Conservation (phyloP, 2,329 filamentous ascomycete genomes). For the Colletotrichum echinochloae region DNA sequence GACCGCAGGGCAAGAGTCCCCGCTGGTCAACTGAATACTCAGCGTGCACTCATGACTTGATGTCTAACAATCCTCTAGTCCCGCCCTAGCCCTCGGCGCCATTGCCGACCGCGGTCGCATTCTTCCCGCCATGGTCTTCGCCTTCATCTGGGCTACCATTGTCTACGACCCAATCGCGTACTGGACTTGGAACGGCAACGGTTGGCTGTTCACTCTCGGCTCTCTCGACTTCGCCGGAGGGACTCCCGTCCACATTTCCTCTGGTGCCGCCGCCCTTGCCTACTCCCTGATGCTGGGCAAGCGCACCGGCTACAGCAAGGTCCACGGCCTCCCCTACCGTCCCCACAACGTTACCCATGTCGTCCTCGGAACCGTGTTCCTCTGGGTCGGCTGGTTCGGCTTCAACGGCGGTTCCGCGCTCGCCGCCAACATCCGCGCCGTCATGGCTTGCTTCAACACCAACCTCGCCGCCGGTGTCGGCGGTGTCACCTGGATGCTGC, state of each 20-base stretch:
- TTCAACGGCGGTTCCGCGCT: constrained; percentile 93
- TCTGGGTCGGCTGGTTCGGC: constrained; percentile 97
- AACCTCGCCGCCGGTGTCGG: constrained; percentile 87
- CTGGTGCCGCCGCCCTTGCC: constrained; percentile 77
- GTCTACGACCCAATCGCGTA: constrained; percentile 81
- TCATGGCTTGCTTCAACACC: constrained; percentile 91
- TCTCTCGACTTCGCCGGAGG: constrained; percentile 81
- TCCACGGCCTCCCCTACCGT: constrained; percentile 72
- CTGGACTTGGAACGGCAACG: constrained; percentile 82
- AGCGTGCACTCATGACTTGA: neutral
- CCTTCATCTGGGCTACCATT: constrained; percentile 78
- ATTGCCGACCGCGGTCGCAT: constrained; percentile 72
- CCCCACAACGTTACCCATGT: constrained; percentile 82
- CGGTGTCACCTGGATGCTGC: constrained; percentile 84
- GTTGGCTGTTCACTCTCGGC: constrained; percentile 77
- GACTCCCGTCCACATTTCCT: constrained; percentile 80
- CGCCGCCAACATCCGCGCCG: constrained; percentile 83
- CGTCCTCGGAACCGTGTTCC: constrained; percentile 77
- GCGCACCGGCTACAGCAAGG: constrained; percentile 71
- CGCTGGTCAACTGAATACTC: neutral
- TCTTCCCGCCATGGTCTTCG: constrained; percentile 72
- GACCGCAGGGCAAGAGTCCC: neutral
- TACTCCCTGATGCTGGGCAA: constrained; percentile 81
- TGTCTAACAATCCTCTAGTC: constrained; percentile 50
- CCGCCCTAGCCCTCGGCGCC: constrained; percentile 69